These are phyloP conservation scores for Farysia itapuensis DNA, from an alignment of 1,284 basidiomycete species.

Conservation along the genomic window DNA sequence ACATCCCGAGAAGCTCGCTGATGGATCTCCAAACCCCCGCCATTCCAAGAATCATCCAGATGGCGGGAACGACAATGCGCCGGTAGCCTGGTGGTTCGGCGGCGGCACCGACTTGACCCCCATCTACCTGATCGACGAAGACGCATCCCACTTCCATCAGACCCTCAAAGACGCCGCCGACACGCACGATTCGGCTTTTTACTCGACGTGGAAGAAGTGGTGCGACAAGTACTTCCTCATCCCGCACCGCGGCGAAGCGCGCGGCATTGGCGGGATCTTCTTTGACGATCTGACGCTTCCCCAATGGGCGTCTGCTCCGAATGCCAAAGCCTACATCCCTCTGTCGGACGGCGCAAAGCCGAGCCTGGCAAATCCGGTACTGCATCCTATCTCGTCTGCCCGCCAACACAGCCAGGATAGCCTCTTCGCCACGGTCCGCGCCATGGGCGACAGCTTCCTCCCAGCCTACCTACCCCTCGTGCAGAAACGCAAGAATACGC, in stretches of 20 bases:
- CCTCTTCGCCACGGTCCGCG: slow-evolving; percentile 52
- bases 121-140: slow-evolving; percentile 84
- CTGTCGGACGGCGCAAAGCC: slow-evolving; percentile 41
- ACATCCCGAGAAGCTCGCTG: slow-evolving; percentile 54
- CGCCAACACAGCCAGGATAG: slow-evolving; percentile 45
- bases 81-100: slow-evolving; percentile 95
- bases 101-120: slow-evolving; percentile 96
- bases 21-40: slow-evolving; percentile 55
- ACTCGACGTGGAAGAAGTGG: slow-evolving; percentile 86
- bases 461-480: slow-evolving; percentile 57
- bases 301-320: slow-evolving; percentile 10
- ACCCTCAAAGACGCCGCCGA: slow-evolving; percentile 79
- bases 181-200: slow-evolving; percentile 71
- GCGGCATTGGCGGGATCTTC: slow-evolving; percentile 93
- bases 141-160: slow-evolving; percentile 82
- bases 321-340: slow-evolving; percentile 31
- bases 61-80: slow-evolving; percentile 31
- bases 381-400: slow-evolving; percentile 20
- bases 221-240: slow-evolving; percentile 97
- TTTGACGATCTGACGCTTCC: slow-evolving; percentile 69
- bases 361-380: slow-evolving; percentile 6
- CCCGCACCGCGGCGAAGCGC: slow-evolving; percentile 83
- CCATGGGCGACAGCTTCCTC: slow-evolving; percentile 55
- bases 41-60: slow-evolving; percentile 35
- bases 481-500: slow-evolving; percentile 39